A percentile compares a stretch with the other conserved stretches of the same genome.
phyloP scores from a whole-genome alignment of 1,284 basidiomycete genomes.

The Singerocomus inundabilis region DNA sequence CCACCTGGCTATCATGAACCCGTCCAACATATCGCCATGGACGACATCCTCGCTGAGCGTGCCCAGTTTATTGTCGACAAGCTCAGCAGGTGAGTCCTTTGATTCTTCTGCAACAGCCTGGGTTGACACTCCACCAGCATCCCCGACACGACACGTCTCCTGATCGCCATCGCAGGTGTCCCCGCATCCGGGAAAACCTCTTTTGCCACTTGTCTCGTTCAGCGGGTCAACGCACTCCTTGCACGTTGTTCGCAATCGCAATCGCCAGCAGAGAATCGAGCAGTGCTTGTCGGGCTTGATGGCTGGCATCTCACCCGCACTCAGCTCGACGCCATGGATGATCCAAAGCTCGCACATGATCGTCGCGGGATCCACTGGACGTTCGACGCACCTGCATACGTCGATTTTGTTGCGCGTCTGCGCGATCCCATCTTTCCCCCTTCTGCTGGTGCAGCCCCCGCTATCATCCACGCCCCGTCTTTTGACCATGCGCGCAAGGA shows the following conservation, averaged over 20 bases:
- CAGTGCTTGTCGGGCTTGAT: conserved; percentile 72
- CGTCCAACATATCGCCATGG: conserved; percentile 27
- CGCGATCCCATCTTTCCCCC: conserved; percentile 37
- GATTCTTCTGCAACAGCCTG: accelerated
- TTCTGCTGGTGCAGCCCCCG: conserved; percentile 5
- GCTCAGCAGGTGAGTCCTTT: conserved; percentile 21
- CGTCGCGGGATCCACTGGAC: conserved; percentile 75
- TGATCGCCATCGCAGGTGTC: conserved; percentile 77
- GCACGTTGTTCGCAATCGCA: too few species aligned
- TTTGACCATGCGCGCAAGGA: conserved; percentile 78
- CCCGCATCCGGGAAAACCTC: conserved; percentile 86
- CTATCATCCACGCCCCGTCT: conserved; percentile 59
- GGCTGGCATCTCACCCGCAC: conserved; percentile 81
- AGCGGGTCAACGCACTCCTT: conserved; percentile 30
- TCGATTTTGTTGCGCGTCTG: conserved; percentile 58
- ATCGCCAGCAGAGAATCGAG: conserved; percentile 20
- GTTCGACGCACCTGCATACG: conserved; percentile 64
- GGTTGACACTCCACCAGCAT: conserved; percentile 6
- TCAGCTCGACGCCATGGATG: conserved; percentile 64
- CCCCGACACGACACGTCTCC: conserved; percentile 43
- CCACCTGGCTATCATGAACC: background rate
- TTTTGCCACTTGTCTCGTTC: conserved; percentile 57
- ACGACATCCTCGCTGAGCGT: conserved; percentile 34
- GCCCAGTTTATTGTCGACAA: conserved; percentile 31
- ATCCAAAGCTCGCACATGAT: conserved; percentile 72